phyloP scores from a whole-genome alignment of 179 eudicot genomes.

The Beta corolliflora region DNA sequence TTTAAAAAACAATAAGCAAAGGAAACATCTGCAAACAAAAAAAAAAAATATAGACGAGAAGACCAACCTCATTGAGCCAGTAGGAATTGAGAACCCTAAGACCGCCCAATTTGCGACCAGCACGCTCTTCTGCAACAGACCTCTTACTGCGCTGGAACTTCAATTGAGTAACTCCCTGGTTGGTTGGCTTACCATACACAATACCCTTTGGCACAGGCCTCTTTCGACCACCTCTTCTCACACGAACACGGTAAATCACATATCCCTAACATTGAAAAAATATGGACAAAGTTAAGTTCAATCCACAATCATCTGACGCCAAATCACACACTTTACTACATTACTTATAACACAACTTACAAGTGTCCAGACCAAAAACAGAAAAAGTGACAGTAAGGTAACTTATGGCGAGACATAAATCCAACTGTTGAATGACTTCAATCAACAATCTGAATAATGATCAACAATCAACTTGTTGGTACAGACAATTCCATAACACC shows the following conservation, averaged over 20 bases:
- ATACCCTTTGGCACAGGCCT: constrained; percentile 79
- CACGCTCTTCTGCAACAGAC: constrained; percentile 63
- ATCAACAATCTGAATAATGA: not conserved
- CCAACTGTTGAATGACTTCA: not conserved
- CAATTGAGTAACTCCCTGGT: constrained; percentile 71
- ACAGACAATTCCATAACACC: not conserved
- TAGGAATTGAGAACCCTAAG: constrained; percentile 62
- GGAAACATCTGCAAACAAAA: not conserved
- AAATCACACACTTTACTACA: not conserved
- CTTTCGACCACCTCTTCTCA: constrained; percentile 72
- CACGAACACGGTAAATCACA: constrained; percentile 62
- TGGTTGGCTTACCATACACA: constrained; percentile 70
- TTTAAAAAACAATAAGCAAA: not conserved
- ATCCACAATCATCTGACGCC: not conserved
- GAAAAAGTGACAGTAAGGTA: too few species aligned
- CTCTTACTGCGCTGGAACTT: constrained; percentile 65
- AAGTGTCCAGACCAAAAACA: too few species aligned
- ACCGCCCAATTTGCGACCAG: constrained; percentile 55
- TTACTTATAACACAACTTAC: too few species aligned
- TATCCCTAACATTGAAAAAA: constrained; percentile 37
- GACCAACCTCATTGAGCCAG: constrained; percentile 58
- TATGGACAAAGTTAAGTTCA: not conserved
- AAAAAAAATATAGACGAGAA: not conserved
- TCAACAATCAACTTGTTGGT: not conserved
- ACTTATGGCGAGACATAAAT: too few species aligned